phyloP scores from a whole-genome alignment of 106 monocot species.

The Hemerocallis citrina region DNA sequence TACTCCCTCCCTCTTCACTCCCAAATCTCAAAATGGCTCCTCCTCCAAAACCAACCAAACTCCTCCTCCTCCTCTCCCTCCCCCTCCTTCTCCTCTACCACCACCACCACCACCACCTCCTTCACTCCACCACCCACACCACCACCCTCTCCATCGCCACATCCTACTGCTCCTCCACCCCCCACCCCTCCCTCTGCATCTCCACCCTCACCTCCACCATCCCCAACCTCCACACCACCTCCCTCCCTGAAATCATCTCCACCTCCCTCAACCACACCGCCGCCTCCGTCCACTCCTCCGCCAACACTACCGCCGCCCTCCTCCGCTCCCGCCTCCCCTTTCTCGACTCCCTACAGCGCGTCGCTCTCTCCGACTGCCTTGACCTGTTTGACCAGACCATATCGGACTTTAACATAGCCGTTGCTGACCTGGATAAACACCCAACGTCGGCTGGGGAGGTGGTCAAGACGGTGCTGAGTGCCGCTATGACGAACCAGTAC shows the following conservation, averaged over 20 bases:
- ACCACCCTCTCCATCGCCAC: background rate
- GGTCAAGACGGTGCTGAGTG: constrained; percentile 58
- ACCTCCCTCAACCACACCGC: constrained; percentile 27
- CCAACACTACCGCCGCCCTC: constrained; percentile 28
- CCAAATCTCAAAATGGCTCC: background rate
- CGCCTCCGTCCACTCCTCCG: constrained; percentile 25
- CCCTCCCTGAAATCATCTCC: constrained; percentile 54
- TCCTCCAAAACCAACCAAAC: too few species aligned
- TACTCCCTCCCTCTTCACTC: background rate
- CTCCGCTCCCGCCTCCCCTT: constrained; percentile 7
- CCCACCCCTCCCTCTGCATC: constrained; percentile 57
- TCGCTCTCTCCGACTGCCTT: constrained; percentile 69
- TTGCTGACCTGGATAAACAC: constrained; percentile 16
- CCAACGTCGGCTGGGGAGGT: constrained; percentile 15
- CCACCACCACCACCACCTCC: background rate
- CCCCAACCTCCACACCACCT: constrained; percentile 28
- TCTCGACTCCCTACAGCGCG: constrained; percentile 22
- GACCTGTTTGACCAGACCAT: constrained; percentile 63
- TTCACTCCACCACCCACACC: constrained; percentile 4
- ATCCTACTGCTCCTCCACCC: constrained; percentile 44
- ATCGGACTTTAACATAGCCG: constrained; percentile 31
- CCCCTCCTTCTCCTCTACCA: background rate
- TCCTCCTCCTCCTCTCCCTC: background rate
- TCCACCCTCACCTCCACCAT: constrained; percentile 42
- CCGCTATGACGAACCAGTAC: constrained; percentile 82